phyloP scores from a whole-genome alignment of 2,329 filamentous ascomycete genomes.

The Penicillium sp. region DNA sequence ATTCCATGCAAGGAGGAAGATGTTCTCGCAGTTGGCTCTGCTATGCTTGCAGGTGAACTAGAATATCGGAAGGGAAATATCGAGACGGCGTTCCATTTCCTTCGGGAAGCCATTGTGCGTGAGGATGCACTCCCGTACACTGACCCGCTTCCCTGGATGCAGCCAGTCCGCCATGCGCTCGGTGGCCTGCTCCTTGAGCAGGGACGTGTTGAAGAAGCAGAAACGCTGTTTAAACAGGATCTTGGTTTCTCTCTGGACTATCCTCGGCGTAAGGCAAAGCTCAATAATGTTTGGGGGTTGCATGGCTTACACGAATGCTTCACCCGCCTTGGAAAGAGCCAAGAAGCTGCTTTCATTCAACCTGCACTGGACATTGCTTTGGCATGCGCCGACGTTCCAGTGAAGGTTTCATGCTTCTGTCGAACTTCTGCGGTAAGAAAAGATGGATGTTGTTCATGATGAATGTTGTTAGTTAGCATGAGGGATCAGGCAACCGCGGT shows the following conservation, averaged over 20 bases:
- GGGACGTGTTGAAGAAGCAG: slow-evolving; percentile 52
- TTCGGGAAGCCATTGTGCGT: slow-evolving; percentile 55
- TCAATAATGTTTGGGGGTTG: slow-evolving; percentile 71
- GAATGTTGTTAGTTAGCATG: no score
- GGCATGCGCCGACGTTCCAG: slow-evolving; percentile 56
- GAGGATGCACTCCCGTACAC: slow-evolving; percentile 64
- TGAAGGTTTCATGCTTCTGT: slow-evolving; percentile 58
- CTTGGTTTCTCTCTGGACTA: slow-evolving; percentile 53
- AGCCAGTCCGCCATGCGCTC: slow-evolving; percentile 65
- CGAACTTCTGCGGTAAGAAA: slow-evolving; percentile 10
- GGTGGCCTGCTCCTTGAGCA: slow-evolving; percentile 66
- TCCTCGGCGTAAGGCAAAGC: slow-evolving; percentile 59
- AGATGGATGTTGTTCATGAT: not conserved
- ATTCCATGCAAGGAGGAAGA: slow-evolving; percentile 55
- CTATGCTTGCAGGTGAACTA: slow-evolving; percentile 69
- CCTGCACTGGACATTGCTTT: slow-evolving; percentile 50
- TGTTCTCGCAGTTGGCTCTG: slow-evolving; percentile 59
- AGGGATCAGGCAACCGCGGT: no score
- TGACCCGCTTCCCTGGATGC: slow-evolving; percentile 75
- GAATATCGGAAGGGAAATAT: slow-evolving; percentile 62
- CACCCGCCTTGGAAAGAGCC: slow-evolving; percentile 46
- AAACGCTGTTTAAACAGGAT: slow-evolving; percentile 56
- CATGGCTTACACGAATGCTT: slow-evolving; percentile 70
- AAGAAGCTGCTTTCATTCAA: slow-evolving; percentile 45
- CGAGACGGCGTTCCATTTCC: slow-evolving; percentile 54